Evolutionary conservation across 768 basidiomycete genomes (phyloP).

Genomic region (Xanthoconium stramineum): DNA sequence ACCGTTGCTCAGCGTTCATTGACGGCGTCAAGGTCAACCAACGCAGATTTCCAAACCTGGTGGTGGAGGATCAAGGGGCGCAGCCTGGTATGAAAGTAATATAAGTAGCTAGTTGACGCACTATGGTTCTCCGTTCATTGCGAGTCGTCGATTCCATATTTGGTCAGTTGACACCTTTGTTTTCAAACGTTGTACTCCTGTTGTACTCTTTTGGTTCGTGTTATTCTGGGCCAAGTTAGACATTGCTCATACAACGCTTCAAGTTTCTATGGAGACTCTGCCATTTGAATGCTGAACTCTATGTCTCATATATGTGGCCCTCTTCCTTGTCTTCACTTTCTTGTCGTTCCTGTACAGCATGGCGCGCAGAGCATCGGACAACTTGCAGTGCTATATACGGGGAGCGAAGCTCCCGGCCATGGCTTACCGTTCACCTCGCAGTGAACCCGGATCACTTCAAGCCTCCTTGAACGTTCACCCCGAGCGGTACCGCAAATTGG

Average conservation of each 20-base stretch:
- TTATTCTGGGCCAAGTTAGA: slow-evolving; percentile 5
- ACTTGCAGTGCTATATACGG: slow-evolving; percentile 46
- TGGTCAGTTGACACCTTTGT: too few species aligned
- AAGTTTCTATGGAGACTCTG: slow-evolving; percentile 21
- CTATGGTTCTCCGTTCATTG: too few species aligned
- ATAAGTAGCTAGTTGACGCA: too few species aligned
- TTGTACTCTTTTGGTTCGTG: slow-evolving; percentile 1
- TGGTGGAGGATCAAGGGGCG: too few species aligned
- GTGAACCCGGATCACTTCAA: slow-evolving; percentile 21
- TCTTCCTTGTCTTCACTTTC: not conserved
- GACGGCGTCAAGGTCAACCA: not conserved
- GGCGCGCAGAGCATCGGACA: slow-evolving; percentile 36
- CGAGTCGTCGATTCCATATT: too few species aligned
- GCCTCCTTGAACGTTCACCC: slow-evolving; percentile 38
- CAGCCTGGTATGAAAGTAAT: too few species aligned
- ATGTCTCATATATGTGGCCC: not conserved
- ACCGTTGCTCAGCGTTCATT: too few species aligned
- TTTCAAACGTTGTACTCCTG: too few species aligned
- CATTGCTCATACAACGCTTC: not conserved
- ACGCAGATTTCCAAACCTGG: not conserved
- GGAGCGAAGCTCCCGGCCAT: slow-evolving; percentile 46
- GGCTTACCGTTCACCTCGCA: slow-evolving; percentile 34
- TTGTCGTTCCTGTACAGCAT: slow-evolving; percentile 11
- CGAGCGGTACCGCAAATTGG: slow-evolving; percentile 51
- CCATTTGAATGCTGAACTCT: not conserved